Base-by-base conservation (phyloP, 768 basidiomycete species). In the Agaricus subrufescens region DNA sequence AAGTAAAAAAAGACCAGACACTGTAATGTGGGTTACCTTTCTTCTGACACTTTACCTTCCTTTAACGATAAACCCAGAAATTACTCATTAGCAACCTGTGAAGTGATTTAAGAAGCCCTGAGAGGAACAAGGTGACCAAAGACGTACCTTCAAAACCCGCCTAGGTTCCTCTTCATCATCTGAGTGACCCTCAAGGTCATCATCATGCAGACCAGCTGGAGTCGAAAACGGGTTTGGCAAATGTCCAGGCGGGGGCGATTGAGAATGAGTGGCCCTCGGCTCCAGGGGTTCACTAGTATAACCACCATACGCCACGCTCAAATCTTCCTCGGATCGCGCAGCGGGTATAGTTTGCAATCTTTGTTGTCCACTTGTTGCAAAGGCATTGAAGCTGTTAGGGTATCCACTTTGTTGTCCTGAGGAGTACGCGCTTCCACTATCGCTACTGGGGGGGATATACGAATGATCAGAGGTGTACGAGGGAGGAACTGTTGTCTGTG, bases 91-190 rank as follows among this genome's bases (percentile, higher is more conserved):
- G 66, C 65, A 52, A 69, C 67, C 67, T 69, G 46, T 34, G 23
- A 38, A 53, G 23, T 26, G 26, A 42, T 40, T n/a, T 52, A 11
- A 12, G 12, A 6, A 42, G 40, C 23, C 14, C 12, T 31, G 14
- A 46, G 56, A 11, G 19, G 39, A 50, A 27, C 38, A 11, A 34
- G 38, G 31, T 34, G 29, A 50, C 27, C 7, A 50, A 44, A 42
- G 51, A 61, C 67, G 12, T 26, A 71, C 70, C 67, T 74, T 74
- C 49, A 74, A 61, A 30, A 73, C 69, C 57, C 69, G 50, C 61
- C 48, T 63, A 23, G 64, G 64, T 49, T 61, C 61, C 30, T 66
- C 63, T 54, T 69, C 70, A 27, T 68, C 69, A 19, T 56, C 61
- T 47, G 39, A 57, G 39, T 52, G 57, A 44, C 52, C 57, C n/a